Base-by-base conservation (phyloP, 208 protist species). In the Trypanosoma grayi region DNA sequence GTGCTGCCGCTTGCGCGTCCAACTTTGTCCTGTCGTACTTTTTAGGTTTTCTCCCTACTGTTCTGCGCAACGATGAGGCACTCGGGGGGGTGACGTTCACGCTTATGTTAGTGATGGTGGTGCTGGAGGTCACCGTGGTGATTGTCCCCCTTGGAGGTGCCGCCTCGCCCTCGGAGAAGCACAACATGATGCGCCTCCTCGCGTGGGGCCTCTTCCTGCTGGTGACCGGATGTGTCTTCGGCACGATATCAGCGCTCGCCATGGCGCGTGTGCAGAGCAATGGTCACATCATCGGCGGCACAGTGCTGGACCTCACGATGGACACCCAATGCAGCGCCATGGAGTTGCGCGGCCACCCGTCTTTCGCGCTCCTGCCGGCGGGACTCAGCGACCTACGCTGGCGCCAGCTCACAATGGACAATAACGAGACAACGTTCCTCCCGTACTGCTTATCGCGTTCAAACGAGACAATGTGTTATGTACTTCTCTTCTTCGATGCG, bases 1-100 rank as follows among this genome's bases (percentile, higher is more conserved):
- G 74, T 30, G 80, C 57, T 0, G 68, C 77, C 11, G 74, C 85
- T 61, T 52, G 79, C 20, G 75, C 81, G 10, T 50, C 77, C 1
- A 94, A 94, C 57, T 94, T 87, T 67, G 70, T 81, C 4, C 41
- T 89, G 2, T 79, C 88, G 20, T 90, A 88, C 60, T 81, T 83
- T 46, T 70, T 94, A 36, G 83, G 84, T 25, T 85, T 81, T 51
- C 58, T 90, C 22, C 65, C 73, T 25, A 83, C 84, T 4, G 81
- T 77, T 8, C 69, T 88, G 31, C 68, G 60, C 25, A 79, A 62
- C n/a, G 84, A 94, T 47, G 67, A 75, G 1, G 61, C 69, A 25
- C 61, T 91, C 6, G 84, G 59, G 36, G 73, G 75, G 55, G 83
- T 83, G 0, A 74, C 70, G 1, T 90, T 91, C 58, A 50, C 79